These are phyloP conservation scores for Backusella luteola DNA, from an alignment of 192 early-diverging fungal species.

Conservation along the genomic window DNA sequence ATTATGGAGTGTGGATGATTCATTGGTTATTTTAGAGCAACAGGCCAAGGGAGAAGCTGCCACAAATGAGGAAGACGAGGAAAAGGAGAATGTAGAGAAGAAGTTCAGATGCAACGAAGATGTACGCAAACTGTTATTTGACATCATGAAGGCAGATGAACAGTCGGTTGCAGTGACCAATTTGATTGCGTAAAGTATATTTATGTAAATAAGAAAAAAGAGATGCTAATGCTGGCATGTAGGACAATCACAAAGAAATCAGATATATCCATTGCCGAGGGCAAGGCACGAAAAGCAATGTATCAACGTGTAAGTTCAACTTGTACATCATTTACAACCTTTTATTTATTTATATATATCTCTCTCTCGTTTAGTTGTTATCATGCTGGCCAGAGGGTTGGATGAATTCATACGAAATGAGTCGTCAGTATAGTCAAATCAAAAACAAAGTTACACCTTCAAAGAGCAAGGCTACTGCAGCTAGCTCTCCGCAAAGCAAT, in stretches of 20 bases:
- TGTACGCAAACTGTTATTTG: constrained; percentile 20
- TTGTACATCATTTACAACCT: too few relatives aligned
- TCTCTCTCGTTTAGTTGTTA: constrained; percentile 41
- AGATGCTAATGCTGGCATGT: not conserved
- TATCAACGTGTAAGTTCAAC: constrained; percentile 45
- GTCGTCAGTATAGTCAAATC: constrained; percentile 48
- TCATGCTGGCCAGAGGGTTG: constrained; percentile 45
- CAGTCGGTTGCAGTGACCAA: constrained; percentile 17
- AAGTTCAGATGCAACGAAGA: constrained; percentile 39
- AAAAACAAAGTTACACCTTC: constrained; percentile 22
- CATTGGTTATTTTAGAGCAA: not conserved
- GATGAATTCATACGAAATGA: constrained; percentile 58
- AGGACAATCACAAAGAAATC: constrained; percentile 4
- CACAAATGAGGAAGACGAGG: not conserved
- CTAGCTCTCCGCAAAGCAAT: not conserved
- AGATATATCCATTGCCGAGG: constrained; percentile 30
- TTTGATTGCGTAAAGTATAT: constrained; percentile 27
- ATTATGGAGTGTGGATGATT: not conserved
- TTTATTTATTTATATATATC: not conserved
- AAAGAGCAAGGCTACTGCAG: not conserved
- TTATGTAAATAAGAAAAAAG: not conserved
- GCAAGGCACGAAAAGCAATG: constrained; percentile 43
- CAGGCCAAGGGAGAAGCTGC: not conserved
- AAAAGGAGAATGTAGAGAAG: not conserved
- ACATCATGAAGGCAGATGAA: constrained; percentile 34